Conservation (phyloP, 2,329 filamentous ascomycete species). For the Penicillium sp. region DNA sequence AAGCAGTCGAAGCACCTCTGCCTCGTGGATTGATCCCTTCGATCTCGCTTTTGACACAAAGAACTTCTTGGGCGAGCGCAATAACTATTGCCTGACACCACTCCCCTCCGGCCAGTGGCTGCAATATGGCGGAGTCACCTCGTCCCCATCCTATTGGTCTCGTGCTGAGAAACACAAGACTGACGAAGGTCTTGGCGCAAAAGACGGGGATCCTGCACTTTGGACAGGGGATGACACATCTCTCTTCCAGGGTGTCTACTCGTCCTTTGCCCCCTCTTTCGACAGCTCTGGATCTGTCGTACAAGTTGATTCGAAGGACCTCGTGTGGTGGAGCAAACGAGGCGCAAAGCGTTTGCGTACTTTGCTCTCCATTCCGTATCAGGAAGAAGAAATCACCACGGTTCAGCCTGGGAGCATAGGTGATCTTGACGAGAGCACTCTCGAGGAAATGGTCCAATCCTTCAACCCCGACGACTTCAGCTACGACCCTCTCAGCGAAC, state of each 20-base stretch:
- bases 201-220: slow-evolving; percentile 29
- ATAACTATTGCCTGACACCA: slow-evolving; percentile 41
- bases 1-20: slow-evolving; percentile 32
- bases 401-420: slow-evolving; percentile 31
- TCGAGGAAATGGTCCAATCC: slow-evolving; percentile 45
- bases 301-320: slow-evolving; percentile 42
- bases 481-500: slow-evolving; percentile 23
- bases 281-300: slow-evolving; percentile 47
- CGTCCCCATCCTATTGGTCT: slow-evolving; percentile 39
- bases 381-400: slow-evolving; percentile 22
- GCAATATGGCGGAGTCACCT: slow-evolving; percentile 41
- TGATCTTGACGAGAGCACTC: slow-evolving; percentile 39
- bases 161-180: slow-evolving; percentile 36
- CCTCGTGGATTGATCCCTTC: slow-evolving; percentile 43
- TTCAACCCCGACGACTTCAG: slow-evolving; percentile 40
- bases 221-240: slow-evolving; percentile 35
- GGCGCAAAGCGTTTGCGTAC: slow-evolving; percentile 40
- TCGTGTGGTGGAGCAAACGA: slow-evolving; percentile 48
- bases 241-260: slow-evolving; percentile 46
- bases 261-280: slow-evolving; percentile 49
- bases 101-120: slow-evolving; percentile 45
- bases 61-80: slow-evolving; percentile 36
- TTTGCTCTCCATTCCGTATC: slow-evolving; percentile 31
- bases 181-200: slow-evolving; percentile 22
- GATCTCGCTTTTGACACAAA: slow-evolving; percentile 38